phyloP scores from a whole-genome alignment of 23 red algal species.

The Gracilaria vermiculophylla region DNA sequence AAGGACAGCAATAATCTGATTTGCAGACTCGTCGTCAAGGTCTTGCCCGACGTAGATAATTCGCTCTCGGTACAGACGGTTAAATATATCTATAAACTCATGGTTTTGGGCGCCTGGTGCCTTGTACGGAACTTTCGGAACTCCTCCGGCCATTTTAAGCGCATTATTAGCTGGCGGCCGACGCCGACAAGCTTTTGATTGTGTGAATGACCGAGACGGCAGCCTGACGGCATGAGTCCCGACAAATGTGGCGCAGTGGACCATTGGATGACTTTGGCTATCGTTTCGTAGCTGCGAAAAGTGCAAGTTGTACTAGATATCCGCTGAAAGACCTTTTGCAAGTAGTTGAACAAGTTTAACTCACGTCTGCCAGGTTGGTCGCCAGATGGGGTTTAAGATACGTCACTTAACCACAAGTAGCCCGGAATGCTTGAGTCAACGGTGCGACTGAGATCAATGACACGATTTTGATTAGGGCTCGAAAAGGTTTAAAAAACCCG shows the following conservation, averaged over 20 bases:
- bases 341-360: no score
- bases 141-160: slow-evolving; percentile 70
- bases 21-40: slow-evolving; percentile 95
- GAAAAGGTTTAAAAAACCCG: no score
- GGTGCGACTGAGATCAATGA: no score
- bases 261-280: background rate
- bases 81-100: slow-evolving; percentile 98
- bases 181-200: background rate
- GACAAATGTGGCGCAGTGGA: background rate
- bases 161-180: background rate
- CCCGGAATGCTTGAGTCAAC: no score
- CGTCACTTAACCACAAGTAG: no score
- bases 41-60: slow-evolving; percentile 97
- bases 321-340: background rate
- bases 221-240: background rate
- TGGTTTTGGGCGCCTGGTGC: slow-evolving; percentile 89
- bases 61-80: slow-evolving; percentile 92
- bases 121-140: slow-evolving; percentile 98
- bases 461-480: no score
- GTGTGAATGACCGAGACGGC: background rate
- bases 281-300: background rate
- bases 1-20: slow-evolving; percentile 93
- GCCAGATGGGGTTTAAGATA: no score
- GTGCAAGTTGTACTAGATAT: background rate
- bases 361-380: no score